Evolutionary conservation across 2,329 filamentous ascomycete genomes (phyloP).

Genomic region (Penicillium sp.): DNA sequence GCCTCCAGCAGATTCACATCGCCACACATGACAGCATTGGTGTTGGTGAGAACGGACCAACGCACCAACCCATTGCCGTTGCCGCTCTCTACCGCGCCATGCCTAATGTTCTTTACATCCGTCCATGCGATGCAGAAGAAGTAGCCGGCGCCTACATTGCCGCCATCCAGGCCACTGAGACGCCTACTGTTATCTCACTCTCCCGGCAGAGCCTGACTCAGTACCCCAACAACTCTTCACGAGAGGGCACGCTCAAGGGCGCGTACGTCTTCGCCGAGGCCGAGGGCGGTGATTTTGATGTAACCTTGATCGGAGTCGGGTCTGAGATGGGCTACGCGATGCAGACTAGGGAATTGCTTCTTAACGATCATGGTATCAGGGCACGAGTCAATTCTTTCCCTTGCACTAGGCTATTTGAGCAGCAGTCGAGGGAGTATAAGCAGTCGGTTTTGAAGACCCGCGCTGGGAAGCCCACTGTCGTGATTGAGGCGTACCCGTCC

Average conservation of each 20-base stretch:
- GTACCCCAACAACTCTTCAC: constrained; percentile 39
- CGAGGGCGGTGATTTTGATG: constrained; percentile 35
- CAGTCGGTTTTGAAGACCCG: constrained; percentile 40
- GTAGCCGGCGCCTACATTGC: constrained; percentile 46
- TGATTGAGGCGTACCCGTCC: constrained; percentile 50
- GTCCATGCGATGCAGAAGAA: constrained; percentile 61
- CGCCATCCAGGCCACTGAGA: constrained; percentile 41
- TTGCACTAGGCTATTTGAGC: constrained; percentile 50
- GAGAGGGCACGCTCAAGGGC: constrained; percentile 39
- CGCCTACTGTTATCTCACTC: constrained; percentile 47
- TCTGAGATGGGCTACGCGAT: constrained; percentile 50
- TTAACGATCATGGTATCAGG: constrained; percentile 26
- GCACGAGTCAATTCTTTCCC: constrained; percentile 51
- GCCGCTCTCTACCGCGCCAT: constrained; percentile 60
- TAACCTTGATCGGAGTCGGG: constrained; percentile 51
- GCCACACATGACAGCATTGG: constrained; percentile 64
- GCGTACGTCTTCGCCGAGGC: constrained; percentile 41
- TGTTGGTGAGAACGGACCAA: constrained; percentile 62
- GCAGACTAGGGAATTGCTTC: constrained; percentile 40
- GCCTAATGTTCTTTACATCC: constrained; percentile 62
- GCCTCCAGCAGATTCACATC: constrained; percentile 58
- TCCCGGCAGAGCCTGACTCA: constrained; percentile 46
- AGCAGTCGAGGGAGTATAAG: constrained; percentile 46
- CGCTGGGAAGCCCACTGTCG: constrained; percentile 40
- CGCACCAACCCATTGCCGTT: constrained; percentile 62